These are phyloP conservation scores for Lecanicillium sp. DNA, from an alignment of 2,329 filamentous ascomycete genomes.

Conservation along the genomic window DNA sequence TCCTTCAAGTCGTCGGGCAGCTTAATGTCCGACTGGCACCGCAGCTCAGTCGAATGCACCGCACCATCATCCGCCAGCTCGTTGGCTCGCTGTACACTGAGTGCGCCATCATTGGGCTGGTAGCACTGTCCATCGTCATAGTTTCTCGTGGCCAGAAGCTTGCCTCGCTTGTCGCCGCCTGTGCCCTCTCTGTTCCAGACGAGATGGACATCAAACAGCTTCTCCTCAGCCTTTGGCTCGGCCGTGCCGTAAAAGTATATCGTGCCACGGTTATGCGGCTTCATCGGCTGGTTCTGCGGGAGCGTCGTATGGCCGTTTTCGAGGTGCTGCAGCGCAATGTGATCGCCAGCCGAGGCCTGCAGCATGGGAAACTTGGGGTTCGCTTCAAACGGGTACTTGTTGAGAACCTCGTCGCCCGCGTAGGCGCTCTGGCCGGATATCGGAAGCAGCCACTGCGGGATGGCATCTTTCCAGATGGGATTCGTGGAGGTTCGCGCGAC, in stretches of 20 bases:
- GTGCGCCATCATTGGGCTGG: constrained; percentile 57
- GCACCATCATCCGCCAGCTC: constrained; percentile 46
- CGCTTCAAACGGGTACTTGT: constrained; percentile 24
- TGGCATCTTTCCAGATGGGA: constrained; percentile 47
- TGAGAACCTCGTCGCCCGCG: constrained; percentile 46
- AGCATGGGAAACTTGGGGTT: constrained; percentile 55
- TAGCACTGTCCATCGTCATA: constrained; percentile 92
- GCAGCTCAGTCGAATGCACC: constrained; percentile 51
- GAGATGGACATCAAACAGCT: constrained; percentile 58
- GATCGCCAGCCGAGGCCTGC: constrained; percentile 49
- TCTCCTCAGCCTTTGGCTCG: constrained; percentile 43
- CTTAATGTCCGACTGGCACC: constrained; percentile 75
- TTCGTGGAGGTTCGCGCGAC: constrained; percentile 42
- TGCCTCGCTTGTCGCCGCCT: constrained; percentile 72
- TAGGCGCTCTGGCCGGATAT: constrained; percentile 55
- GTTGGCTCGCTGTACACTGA: constrained; percentile 52
- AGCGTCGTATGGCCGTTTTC: constrained; percentile 72
- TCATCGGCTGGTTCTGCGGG: constrained; percentile 46
- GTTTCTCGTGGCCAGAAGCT: constrained; percentile 67
- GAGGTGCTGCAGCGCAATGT: constrained; percentile 58
- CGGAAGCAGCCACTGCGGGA: constrained; percentile 59
- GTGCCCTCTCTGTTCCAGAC: constrained; percentile 73
- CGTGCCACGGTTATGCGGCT: constrained; percentile 60
- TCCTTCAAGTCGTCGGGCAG: constrained; percentile 59
- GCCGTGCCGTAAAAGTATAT: constrained; percentile 68